Percentiles rank a stretch among this genome's conserved stretches.
These are phyloP conservation scores for Pestalotiopsis fici DNA, from an alignment of 2,329 filamentous ascomycete genomes.

Conservation along the genomic window DNA sequence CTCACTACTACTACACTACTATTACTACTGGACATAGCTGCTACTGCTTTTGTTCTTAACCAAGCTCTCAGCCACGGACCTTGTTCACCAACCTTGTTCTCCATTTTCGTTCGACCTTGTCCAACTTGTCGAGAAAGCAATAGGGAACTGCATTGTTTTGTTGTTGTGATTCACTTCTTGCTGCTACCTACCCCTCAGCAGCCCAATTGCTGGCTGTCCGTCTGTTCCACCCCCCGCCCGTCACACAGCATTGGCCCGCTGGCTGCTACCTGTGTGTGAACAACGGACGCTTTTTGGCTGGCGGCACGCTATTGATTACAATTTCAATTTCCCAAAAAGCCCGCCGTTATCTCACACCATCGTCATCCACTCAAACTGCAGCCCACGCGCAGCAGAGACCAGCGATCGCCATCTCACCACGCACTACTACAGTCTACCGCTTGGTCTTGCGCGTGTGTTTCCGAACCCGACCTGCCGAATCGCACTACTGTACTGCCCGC, in stretches of 20 bases:
- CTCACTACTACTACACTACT: background rate
- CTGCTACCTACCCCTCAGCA: background rate
- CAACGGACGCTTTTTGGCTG: background rate
- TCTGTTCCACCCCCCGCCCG: background rate
- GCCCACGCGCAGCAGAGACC: background rate
- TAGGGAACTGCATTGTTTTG: background rate
- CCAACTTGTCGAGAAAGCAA: background rate
- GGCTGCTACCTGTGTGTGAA: background rate
- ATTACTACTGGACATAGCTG: background rate
- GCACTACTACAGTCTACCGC: background rate
- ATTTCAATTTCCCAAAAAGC: background rate
- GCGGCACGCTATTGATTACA: conserved; percentile 2
- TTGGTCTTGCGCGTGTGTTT: background rate
- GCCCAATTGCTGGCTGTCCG: background rate
- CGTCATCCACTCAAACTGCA: conserved; percentile 3
- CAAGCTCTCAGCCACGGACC: conserved; percentile 8
- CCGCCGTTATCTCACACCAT: conserved; percentile 5
- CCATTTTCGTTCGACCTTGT: background rate
- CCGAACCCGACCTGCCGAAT: background rate
- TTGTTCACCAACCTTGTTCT: conserved; percentile 1
- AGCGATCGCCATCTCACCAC: conserved; percentile 2
- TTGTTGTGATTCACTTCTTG: background rate
- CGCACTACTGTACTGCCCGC: background rate
- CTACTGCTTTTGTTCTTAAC: background rate
- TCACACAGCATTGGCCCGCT: background rate